Base-by-base conservation (phyloP, 768 basidiomycete genomes). In the Boletus insuetus region DNA sequence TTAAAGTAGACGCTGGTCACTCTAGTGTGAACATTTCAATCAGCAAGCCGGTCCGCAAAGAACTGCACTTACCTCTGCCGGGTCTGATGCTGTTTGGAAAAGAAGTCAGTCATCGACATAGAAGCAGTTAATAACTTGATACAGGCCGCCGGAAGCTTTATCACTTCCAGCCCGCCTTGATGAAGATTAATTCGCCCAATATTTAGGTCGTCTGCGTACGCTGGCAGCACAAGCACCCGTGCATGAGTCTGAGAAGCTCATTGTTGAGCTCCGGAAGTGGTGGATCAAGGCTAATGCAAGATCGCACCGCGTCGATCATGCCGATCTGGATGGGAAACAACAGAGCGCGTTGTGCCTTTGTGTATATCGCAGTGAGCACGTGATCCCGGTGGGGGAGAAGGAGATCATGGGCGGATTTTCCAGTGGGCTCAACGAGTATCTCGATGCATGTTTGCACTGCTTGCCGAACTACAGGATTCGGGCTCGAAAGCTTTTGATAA, bases 1-100 rank as follows among this genome's bases (percentile, higher is more conserved):
- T 98, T 98, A 82, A 99, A 99, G 74, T 98, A 98, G 19, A 98
- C 91, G 35, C 90, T 81, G 17, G 94, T 95, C 12, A 98, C 93
- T 63, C 95, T 96, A 60, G 22, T 60, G 8, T 52, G 7, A 32
- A 56, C 35, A 54, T 46, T 12, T 56, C 37, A 17, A 29, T 56
- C 13, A 60, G 26, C 22, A 53, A 52, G 29, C 19, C n/a, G 17
- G 26, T 38, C 16, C 14, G n/a, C 9, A 22, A 40, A 39, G 37
- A 22, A 52, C 14, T 32, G 31, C n/a, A 20, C 75, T 60, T 68
- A 94, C 94, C 87, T 86, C 66, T 94, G 89, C 11, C 97, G 83
- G 3, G 91, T 91, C 65, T 85, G 83, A 59, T 80, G 82, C 66
- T 95, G 94, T 59, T 87, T 82, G 6, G 86, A 82, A 70, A 95